phyloP scores from a whole-genome alignment of 352 stramenopile genomes.

The Phytophthora megakarya region DNA sequence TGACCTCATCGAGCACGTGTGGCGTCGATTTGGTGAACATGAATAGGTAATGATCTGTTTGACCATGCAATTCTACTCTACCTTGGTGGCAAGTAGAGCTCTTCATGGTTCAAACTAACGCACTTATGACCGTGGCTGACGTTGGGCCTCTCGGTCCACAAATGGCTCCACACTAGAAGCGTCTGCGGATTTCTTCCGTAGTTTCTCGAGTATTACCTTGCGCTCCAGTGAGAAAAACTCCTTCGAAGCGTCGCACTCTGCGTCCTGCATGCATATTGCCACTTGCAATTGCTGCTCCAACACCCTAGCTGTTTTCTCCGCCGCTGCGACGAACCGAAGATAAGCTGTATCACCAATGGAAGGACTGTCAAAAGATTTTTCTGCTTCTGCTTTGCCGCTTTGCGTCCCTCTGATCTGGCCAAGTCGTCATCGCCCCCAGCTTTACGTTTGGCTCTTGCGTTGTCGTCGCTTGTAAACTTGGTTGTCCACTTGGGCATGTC shows the following conservation, averaged over 20 bases:
- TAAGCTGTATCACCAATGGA: not conserved
- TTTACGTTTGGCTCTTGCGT: not conserved
- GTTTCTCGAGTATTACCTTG: not conserved
- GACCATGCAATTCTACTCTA: not conserved
- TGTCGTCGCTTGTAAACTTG: not conserved
- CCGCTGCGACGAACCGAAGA: not conserved
- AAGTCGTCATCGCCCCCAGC: no score
- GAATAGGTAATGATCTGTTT: not conserved
- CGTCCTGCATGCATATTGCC: no score
- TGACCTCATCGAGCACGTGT: slow-evolving; percentile 19
- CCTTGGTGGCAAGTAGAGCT: not conserved
- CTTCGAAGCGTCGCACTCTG: no score
- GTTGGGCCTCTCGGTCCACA: not conserved
- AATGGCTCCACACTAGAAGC: no score
- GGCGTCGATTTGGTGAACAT: slow-evolving; percentile 9
- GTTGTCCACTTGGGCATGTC: slow-evolving; percentile 9
- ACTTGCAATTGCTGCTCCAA: no score
- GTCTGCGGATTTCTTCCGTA: not conserved
- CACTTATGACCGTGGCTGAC: not conserved
- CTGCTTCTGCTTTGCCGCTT: not conserved
- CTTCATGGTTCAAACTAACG: not conserved
- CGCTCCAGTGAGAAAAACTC: slow-evolving; percentile 7
- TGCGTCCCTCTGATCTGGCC: not conserved
- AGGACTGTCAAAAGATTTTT: not conserved
- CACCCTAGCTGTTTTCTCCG: no score